Conservation (phyloP, 73 alveolate species). For the Paramecium sonneborni region DNA sequence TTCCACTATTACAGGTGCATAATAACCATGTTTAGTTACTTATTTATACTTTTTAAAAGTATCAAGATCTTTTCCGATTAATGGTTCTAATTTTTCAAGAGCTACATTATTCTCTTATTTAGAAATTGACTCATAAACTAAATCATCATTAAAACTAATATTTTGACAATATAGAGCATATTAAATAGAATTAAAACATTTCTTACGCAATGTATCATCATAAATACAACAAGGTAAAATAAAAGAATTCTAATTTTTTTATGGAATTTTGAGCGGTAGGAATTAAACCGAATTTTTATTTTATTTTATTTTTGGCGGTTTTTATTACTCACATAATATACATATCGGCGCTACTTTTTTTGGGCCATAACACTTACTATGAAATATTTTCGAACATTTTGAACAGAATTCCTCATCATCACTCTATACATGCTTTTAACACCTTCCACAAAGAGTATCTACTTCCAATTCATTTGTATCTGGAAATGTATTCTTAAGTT, state of each 20-base stretch:
- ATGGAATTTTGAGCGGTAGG: not conserved
- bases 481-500: not conserved
- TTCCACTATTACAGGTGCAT: constrained; percentile 86
- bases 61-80: constrained; percentile 70
- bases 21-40: constrained; percentile 76
- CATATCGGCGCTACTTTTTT: constrained; percentile 40
- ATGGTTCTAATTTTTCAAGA: constrained; percentile 77
- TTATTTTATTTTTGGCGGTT: not conserved
- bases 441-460: not conserved
- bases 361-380: constrained; percentile 49
- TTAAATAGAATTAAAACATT: constrained; percentile 72
- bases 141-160: constrained; percentile 77
- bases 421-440: not conserved
- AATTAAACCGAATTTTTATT: not conserved
- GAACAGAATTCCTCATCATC: not conserved
- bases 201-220: constrained; percentile 58
- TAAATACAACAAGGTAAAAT: not conserved
- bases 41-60: constrained; percentile 77
- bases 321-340: not conserved
- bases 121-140: constrained; percentile 71
- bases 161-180: constrained; percentile 80
- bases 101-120: constrained; percentile 78
- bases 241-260: not conserved
- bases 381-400: constrained; percentile 22
- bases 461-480: not conserved